Evolutionary conservation across 108 stramenopile genomes (phyloP), one percentile per base, ranked within the genome.

Genomic region (Mediolabrus comicus): DNA sequence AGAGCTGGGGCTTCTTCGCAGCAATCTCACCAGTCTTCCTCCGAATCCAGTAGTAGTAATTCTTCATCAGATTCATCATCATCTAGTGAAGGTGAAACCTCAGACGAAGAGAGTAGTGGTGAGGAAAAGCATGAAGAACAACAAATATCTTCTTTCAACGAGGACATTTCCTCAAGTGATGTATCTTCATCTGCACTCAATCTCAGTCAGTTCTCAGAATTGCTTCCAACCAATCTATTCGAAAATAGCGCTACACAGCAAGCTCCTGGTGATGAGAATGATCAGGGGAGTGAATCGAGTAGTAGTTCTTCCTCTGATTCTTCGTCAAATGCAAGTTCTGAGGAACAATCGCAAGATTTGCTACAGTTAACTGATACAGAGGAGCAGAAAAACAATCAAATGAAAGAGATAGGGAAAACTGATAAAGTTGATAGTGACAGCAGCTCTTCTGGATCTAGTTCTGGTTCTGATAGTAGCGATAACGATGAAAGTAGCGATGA

Each of bases 341-440:
- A 31, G 25, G 30, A 53, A 68, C 19, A 52, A 79, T 38, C 60
- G 35, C n/a, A 55, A 62, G 46, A 49, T 49, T 49, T 49, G 46
- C 46, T 49, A 8, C 46, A 49, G 22, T 22, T 22, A 4, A 59
- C 69, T 7, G 54, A 69, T 31, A 31, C 54, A 26, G 61, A 69
- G 16, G 60, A 65, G 43, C 68, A 62, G 19, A 39, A 59, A 0
- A 51, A 71, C 31, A 25, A 56, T 6, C 19, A 52, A 22, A 65
- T 73, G 2, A 36, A 49, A 41, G 52, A 60, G 13, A 38, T 58
- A 25, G 33, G 29, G n/a, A 64, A 38, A 11, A 33, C 63, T n/a
- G 41, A 55, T 4, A 43, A 81, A 1, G 51, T 35, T n/a, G 75
- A 69, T 33, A 62, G 39, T 53, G 65, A 36, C 33, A 53, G 55